Percentiles rank a stretch among this genome's conserved stretches.
Evolutionary conservation across 2,329 filamentous ascomycete genomes (phyloP).

Genomic region (Fusarium siculi): DNA sequence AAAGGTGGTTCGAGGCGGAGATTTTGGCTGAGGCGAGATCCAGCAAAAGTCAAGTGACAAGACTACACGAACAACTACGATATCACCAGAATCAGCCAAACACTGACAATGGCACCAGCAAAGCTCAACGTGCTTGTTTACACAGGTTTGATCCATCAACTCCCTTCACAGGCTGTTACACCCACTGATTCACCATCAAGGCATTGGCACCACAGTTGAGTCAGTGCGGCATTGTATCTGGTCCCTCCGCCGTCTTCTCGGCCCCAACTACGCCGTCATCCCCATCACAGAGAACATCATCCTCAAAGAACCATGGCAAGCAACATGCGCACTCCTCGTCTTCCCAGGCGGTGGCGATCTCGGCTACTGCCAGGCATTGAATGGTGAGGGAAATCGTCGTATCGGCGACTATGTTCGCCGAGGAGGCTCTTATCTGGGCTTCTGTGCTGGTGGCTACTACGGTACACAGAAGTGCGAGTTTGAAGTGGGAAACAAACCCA

Average conservation of each 20-base stretch:
- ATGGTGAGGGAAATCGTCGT: slow-evolving; percentile 85
- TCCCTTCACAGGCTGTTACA: neutral
- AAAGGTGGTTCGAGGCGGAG: slow-evolving; percentile 41
- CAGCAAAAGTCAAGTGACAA: slow-evolving; percentile 41
- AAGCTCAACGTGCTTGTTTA: slow-evolving; percentile 95
- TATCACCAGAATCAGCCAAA: neutral
- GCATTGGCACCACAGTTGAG: slow-evolving; percentile 85
- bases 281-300: slow-evolving; percentile 81
- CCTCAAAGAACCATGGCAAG: slow-evolving; percentile 90
- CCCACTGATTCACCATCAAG: slow-evolving; percentile 54
- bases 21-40: slow-evolving; percentile 36
- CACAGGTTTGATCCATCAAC: slow-evolving; percentile 69
- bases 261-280: slow-evolving; percentile 92
- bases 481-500: slow-evolving; percentile 78
- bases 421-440: slow-evolving; percentile 87
- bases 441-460: slow-evolving; percentile 97
- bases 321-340: slow-evolving; percentile 88
- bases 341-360: slow-evolving; percentile 95
- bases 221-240: slow-evolving; percentile 91
- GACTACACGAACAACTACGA: neutral
- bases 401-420: slow-evolving; percentile 87
- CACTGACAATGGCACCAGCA: slow-evolving; percentile 67
- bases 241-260: slow-evolving; percentile 85
- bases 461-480: slow-evolving; percentile 86
- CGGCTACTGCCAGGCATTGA: slow-evolving; percentile 87